phyloP scores from a whole-genome alignment of 2,329 filamentous ascomycete genomes.

The Orbilia oligospora region DNA sequence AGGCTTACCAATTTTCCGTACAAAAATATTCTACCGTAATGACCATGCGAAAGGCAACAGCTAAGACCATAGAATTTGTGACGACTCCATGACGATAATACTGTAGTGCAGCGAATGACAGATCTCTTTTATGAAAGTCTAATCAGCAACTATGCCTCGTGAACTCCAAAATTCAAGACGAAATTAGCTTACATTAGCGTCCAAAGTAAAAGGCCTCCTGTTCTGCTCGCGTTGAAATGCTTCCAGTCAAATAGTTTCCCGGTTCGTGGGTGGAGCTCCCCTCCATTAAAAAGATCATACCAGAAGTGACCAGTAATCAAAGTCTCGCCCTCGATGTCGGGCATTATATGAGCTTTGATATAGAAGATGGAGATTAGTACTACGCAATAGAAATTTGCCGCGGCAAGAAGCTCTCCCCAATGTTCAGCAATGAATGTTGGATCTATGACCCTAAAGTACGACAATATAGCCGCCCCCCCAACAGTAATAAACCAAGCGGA shows the following conservation, averaged over 20 bases:
- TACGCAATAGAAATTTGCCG: not conserved
- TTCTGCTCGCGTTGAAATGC: not conserved
- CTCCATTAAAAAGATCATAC: not conserved
- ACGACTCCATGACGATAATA: constrained; percentile 68
- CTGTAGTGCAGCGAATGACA: constrained; percentile 68
- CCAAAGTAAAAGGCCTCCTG: not conserved
- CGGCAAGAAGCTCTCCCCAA: constrained; percentile 1
- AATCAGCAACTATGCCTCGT: too few relatives aligned
- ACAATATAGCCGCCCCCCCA: not conserved
- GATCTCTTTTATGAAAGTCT: constrained; percentile 49
- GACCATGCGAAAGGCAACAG: constrained; percentile 67
- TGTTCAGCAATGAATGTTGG: not conserved
- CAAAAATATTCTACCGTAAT: constrained; percentile 71
- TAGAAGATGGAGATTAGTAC: not conserved
- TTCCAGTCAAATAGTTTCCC: not conserved
- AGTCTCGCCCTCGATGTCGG: not conserved
- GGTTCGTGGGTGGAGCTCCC: not conserved
- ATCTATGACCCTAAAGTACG: not conserved
- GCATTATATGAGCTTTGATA: not conserved
- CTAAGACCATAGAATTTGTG: constrained; percentile 65
- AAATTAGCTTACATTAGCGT: not conserved
- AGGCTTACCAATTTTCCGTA: constrained; percentile 65
- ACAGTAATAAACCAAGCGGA: not conserved
- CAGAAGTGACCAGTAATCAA: not conserved
- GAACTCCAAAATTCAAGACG: too few relatives aligned